Percentiles rank a stretch among this genome's conserved stretches.
phyloP scores from a whole-genome alignment of 805 yeast genomes.

The Komagataella ulmi region DNA sequence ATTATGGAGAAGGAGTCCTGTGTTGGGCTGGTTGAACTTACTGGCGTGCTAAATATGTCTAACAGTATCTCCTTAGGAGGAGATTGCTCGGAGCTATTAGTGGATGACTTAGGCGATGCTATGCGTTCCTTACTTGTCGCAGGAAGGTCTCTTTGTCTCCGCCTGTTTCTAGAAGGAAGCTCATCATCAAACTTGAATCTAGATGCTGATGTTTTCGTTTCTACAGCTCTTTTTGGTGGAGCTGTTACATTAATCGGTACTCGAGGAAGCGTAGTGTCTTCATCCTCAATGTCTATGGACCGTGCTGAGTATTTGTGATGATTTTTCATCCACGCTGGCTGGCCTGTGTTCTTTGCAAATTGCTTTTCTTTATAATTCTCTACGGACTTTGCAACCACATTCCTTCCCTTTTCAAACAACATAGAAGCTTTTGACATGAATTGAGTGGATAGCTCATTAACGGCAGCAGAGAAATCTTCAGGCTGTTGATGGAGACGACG shows the following conservation, averaged over 20 bases:
- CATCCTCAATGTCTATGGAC: constrained; percentile 16
- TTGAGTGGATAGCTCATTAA: constrained; percentile 42
- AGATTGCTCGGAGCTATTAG: background rate
- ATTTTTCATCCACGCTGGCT: constrained; percentile 70
- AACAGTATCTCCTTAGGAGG: background rate
- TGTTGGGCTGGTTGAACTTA: background rate
- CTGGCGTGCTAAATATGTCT: background rate
- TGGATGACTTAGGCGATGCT: background rate
- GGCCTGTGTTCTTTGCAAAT: constrained; percentile 15
- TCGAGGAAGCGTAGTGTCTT: constrained; percentile 12
- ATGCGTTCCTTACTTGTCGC: background rate
- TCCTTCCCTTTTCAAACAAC: constrained; percentile 42
- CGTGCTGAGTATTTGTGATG: constrained; percentile 33
- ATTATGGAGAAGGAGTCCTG: background rate
- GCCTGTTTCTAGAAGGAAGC: constrained; percentile 4
- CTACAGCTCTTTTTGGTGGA: constrained; percentile 4
- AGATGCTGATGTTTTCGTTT: constrained; percentile 5
- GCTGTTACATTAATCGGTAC: background rate
- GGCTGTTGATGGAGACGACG: constrained; percentile 2
- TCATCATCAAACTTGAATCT: constrained; percentile 5
- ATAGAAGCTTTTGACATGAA: constrained; percentile 47
- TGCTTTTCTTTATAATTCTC: constrained; percentile 36
- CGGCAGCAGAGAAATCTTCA: constrained; percentile 23
- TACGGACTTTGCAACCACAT: constrained; percentile 48
- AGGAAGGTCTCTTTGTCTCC: background rate